Base-by-base conservation (phyloP, 306 rosid genomes). In the Senna siamea region DNA sequence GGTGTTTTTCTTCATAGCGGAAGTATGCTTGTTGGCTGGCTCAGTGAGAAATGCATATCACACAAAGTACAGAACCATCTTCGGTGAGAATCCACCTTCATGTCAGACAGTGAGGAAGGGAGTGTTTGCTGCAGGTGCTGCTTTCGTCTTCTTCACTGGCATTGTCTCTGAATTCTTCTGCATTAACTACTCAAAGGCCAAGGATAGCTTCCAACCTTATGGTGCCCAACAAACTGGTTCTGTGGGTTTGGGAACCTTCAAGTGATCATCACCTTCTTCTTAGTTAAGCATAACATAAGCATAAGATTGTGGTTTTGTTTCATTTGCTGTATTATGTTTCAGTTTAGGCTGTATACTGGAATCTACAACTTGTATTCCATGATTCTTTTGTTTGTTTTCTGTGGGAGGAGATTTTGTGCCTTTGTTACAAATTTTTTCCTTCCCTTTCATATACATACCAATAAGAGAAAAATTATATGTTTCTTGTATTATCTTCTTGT, bases 21-120 rank as follows among this genome's bases (percentile, higher is more conserved):
- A 62, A 38, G 68, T 62, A 17, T 62, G 68, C 68, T 83, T 89
- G 80, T 72, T 89, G 71, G 92, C 92, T 4, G 95, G 95, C 5
- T 87, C 90, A 0, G 82, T 89, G 59, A 85, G 70, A 74, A 89
- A 89, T 20, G 95, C 95, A 15, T 87, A 85, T 71, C 90, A 87
- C 81, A 89, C 92, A 66, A 81, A 79, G 77, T 87, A 83, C 84
- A 81, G 84, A 62, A 78, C 77, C 66, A 23, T 89, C n/a, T 79
- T 71, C 28, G 5, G 43, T 0, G 80, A 81, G 0, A 13, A 62
- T 34, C 80, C 88, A 20, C 82, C 83, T 4, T 76, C 85, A 15
- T 89, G 95, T 58, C 61, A 82, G 79, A 79, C 78, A 11, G 75
- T 87, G 78, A 87, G 94, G 68, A 89, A 66, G 83, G 94, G 94